Evolutionary conservation across 2,329 filamentous ascomycete species (phyloP), one percentile per base, ranked within the genome.

Genomic region (Trichoderma polysporum): DNA sequence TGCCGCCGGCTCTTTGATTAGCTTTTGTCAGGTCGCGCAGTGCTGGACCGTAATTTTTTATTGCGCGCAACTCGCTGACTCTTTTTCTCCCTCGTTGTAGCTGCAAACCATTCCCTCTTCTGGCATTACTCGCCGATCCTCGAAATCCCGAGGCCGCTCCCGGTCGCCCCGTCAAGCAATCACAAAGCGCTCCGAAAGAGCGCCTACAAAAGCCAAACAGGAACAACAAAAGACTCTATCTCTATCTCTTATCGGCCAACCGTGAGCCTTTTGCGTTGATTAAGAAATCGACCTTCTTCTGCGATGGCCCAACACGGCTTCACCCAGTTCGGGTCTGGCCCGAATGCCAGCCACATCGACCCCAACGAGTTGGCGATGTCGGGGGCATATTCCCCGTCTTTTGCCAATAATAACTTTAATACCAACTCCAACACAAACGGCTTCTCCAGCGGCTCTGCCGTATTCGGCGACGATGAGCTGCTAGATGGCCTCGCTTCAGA

Each of bases 381-480:
- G 15, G 84, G 84, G 70, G 83, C 83, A 68, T 90, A 85, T 75
- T 87, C 86, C 25, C 83, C 85, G 41, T 85, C 86, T 1, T 91
- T 88, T 72, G 83, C 71, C 66, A 84, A 75, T 66, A 75, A 72
- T 62, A 85, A 86, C 66, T 85, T 85, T 73, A 88, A 90, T 77
- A 81, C 84, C n/a, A 81, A 80, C 70, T 80, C 81, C 74, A 90
- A 86, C 75, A 84, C 86, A 35, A 89, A 88, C 67, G 90, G 87
- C 76, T 97, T 93, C 81, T 90, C 90, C 53, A 89, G 89, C 72
- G 91, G 90, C 68, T 91, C 90, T 68, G 91, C 92, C 12, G 86
- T 90, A 47, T 94, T 97, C 71, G 90, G 88, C 69, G 94, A 97
- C 71, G 94, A 97, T 70, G 94, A 97, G 76, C 84, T 98, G 54